Percentiles rank a stretch among this genome's conserved stretches.
Conservation (phyloP, 2,329 filamentous ascomycete species). For the Alternaria rosae region DNA sequence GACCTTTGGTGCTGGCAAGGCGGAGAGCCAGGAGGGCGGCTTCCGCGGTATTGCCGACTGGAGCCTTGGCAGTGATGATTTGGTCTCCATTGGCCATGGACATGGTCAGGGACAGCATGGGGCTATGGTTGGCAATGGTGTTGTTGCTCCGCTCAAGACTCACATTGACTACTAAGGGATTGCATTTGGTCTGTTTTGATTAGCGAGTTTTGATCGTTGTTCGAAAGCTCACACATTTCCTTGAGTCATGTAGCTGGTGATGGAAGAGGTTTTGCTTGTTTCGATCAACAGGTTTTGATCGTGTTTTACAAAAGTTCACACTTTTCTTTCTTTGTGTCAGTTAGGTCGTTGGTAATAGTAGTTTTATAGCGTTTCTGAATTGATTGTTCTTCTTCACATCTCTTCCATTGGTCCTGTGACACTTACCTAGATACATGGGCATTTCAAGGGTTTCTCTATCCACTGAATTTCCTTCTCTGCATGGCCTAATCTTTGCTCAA, state of each 20-base stretch:
- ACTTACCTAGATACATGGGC: background rate
- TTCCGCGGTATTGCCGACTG: slow-evolving; percentile 45
- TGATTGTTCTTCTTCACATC: background rate
- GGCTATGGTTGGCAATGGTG: background rate
- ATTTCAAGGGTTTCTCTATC: background rate
- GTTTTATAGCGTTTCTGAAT: background rate
- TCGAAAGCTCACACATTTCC: background rate
- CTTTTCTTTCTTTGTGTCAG: background rate
- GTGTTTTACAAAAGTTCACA: background rate
- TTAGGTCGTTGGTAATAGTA: background rate
- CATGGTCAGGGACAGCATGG: slow-evolving; percentile 1
- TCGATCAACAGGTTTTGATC: background rate
- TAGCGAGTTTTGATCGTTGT: background rate
- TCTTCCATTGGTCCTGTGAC: background rate
- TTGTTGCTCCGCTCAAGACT: background rate
- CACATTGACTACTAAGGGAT: background rate
- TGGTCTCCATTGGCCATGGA: slow-evolving; percentile 5
- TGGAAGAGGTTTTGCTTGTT: background rate
- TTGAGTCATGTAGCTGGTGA: background rate
- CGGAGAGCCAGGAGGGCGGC: slow-evolving; percentile 50
- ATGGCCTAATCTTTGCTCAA: slow-evolving; percentile 16
- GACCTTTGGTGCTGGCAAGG: slow-evolving; percentile 56
- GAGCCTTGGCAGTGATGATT: slow-evolving; percentile 36
- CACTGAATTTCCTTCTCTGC: background rate
- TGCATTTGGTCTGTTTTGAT: background rate